phyloP scores from a whole-genome alignment of 306 rosid genomes.

The Lupinus albus region DNA sequence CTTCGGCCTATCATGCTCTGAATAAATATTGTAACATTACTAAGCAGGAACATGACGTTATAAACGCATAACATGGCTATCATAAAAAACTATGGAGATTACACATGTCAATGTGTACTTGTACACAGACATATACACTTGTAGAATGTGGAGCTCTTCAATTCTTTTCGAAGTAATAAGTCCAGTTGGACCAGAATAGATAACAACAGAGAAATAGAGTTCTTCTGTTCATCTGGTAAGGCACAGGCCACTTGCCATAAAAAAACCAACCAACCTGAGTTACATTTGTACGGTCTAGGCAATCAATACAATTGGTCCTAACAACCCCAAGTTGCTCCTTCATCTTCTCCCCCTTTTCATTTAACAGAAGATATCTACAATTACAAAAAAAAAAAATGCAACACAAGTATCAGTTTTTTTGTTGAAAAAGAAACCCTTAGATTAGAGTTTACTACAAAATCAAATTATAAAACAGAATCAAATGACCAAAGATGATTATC shows the following conservation, averaged over 20 bases:
- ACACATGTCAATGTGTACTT: not conserved
- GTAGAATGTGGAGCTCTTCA: not conserved
- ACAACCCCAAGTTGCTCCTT: constrained; percentile 95
- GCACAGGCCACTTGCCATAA: constrained; percentile 22
- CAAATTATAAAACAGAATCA: constrained; percentile 8
- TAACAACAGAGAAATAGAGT: not conserved
- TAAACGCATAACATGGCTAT: constrained; percentile 7
- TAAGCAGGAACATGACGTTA: constrained; percentile 41
- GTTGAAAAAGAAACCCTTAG: not conserved
- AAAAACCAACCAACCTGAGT: constrained; percentile 72
- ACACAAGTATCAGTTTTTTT: constrained; percentile 24
- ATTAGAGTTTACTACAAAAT: constrained; percentile 22
- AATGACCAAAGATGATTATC: not conserved
- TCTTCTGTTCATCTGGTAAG: constrained; percentile 12
- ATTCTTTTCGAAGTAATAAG: not conserved
- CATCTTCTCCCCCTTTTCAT: constrained; percentile 90
- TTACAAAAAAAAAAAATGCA: constrained; percentile 43
- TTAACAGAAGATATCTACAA: constrained; percentile 77
- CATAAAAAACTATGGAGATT: constrained; percentile 4
- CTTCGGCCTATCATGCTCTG: constrained; percentile 95
- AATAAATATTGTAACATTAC: constrained; percentile 41
- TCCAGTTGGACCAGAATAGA: constrained; percentile 7
- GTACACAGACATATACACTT: not conserved
- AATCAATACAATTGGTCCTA: constrained; percentile 93
- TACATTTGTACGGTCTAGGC: constrained; percentile 97